Base-by-base conservation (phyloP, 192 early-diverging fungal species). In the Glomus cerebriforme region DNA sequence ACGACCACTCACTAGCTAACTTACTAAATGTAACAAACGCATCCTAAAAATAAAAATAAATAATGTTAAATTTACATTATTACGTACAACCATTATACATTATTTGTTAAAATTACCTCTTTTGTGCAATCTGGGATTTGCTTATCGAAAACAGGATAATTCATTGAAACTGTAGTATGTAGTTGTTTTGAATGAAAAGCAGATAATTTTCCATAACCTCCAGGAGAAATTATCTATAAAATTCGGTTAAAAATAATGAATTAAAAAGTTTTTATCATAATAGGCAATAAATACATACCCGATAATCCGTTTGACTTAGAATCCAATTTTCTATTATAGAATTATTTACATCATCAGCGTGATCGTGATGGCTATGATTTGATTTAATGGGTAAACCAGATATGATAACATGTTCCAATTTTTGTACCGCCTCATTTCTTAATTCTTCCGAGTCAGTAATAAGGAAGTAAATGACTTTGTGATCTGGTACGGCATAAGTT, bases 251-350 rank as follows among this genome's bases (percentile, higher is more conserved):
- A 59, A 13, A 5, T 15, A 34, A 59, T 74, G 27, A 73, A 27
- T 73, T 32, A 39, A 31, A 32, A n/a, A 32, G 39, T 3, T 70
- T 43, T 24, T 26, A 68, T 24, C 22, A 37, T n/a, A 35, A 32
- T 39, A 39, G 13, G 19, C 82, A 81, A 9, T 73, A 68, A 72
- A 77, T 83, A 59, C 80, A 82, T 34, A 86, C 82, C n/a, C 85
- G 66, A 75, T 86, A 86, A 65, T 82, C 73, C 27, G 85, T 83
- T 58, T 80, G 59, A 13, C 83, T 82, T 26, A 86, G 60, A 45
- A 86, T 78, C 85, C 83, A 86, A 73, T 86, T 86, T 59, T 86
- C 85, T 59, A 86, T 83, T 22, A 83, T 64, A 17, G 85, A 83
- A 45, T 82, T 79, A 64, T 82, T 81, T 9, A 83, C 76, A 59